A percentile compares a stretch with the other conserved stretches of the same genome.
Evolutionary conservation across 108 stramenopile genomes (phyloP).

Genomic region (Skeletonema tropicum): DNA sequence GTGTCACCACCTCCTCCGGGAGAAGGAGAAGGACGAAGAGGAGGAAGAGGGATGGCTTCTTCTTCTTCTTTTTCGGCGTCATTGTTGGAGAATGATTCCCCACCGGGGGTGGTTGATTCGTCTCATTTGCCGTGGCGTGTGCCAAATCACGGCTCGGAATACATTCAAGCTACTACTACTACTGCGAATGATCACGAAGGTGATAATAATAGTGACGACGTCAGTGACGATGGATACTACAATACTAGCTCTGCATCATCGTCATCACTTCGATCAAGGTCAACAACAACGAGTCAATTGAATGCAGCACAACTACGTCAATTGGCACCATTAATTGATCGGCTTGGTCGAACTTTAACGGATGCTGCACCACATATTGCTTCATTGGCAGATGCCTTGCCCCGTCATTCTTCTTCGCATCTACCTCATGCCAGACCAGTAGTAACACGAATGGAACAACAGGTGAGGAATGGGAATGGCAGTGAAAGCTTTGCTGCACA

Average conservation of each 20-base stretch:
- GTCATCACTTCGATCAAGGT: background rate
- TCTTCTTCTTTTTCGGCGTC: background rate
- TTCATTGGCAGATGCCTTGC: constrained; percentile 66
- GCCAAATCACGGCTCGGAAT: constrained; percentile 2
- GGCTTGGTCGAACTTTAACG: constrained; percentile 81
- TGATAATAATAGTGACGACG: background rate
- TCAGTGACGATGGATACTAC: background rate
- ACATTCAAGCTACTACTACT: background rate
- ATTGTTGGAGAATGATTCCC: background rate
- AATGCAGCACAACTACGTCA: constrained; percentile 38
- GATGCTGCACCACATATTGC: constrained; percentile 88
- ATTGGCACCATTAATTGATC: constrained; percentile 85
- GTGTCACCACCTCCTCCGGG: constrained; percentile 10
- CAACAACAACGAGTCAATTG: background rate
- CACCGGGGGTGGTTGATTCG: constrained; percentile 14
- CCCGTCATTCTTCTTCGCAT: constrained; percentile 10
- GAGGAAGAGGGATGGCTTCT: background rate
- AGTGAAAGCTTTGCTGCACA: constrained; percentile 28
- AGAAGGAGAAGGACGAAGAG: constrained; percentile 8
- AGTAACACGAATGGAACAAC: constrained; percentile 15
- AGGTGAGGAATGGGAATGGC: constrained; percentile 6
- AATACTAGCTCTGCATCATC: background rate
- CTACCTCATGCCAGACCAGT: background rate
- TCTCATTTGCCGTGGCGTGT: constrained; percentile 42
- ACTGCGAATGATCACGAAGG: background rate